These are phyloP conservation scores for Cadophora malorum DNA, from an alignment of 2,329 filamentous ascomycete species.

Conservation along the genomic window DNA sequence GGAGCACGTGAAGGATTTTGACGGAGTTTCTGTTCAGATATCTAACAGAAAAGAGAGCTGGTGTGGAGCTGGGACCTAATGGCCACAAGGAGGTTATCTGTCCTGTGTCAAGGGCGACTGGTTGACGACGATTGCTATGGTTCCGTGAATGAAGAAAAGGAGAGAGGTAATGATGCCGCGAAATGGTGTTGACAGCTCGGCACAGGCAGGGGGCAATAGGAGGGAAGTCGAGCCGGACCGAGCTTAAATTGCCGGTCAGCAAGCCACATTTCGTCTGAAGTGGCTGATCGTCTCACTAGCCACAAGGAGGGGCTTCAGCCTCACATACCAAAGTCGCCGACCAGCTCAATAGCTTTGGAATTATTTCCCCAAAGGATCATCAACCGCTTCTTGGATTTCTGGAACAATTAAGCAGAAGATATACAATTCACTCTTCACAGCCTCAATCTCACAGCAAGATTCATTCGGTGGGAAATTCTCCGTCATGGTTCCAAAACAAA, in stretches of 20 bases:
- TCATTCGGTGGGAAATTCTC: background rate
- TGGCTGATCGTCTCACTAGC: background rate
- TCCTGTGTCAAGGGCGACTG: background rate
- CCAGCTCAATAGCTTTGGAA: background rate
- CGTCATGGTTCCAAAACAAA: background rate
- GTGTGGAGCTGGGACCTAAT: background rate
- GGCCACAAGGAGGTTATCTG: background rate
- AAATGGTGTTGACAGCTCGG: no score
- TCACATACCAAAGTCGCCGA: slow-evolving; percentile 17
- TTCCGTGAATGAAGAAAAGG: background rate
- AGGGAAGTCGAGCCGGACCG: slow-evolving; percentile 9
- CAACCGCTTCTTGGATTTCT: background rate
- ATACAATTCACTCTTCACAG: background rate
- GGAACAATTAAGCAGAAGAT: background rate
- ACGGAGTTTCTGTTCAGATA: background rate
- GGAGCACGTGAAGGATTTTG: background rate
- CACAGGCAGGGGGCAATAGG: no score
- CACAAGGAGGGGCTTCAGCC: slow-evolving; percentile 9
- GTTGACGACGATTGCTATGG: background rate
- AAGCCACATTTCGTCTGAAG: background rate
- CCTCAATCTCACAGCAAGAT: background rate
- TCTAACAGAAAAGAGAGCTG: background rate
- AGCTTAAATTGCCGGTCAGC: background rate
- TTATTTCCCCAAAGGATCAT: background rate
- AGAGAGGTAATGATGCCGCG: background rate